Base-by-base conservation (phyloP, 1,284 basidiomycete genomes). In the Caloboletus inedulis region DNA sequence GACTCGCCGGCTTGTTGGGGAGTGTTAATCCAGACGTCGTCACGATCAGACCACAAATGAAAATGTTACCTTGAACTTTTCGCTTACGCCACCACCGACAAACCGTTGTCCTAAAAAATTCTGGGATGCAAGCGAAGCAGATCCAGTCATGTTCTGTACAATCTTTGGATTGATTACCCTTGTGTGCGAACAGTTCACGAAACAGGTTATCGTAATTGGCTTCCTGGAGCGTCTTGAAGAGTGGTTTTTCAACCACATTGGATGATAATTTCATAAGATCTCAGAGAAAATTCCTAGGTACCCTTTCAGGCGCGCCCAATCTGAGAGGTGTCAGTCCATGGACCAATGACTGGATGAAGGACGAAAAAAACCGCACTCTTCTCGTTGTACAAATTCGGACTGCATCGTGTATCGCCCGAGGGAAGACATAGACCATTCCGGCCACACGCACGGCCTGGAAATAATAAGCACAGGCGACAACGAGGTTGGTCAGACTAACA, bases 71-170 rank as follows among this genome's bases (percentile, higher is more conserved):
- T 58, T 2, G 39, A 7, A 8, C n/a, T 27, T 43, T 58, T n/a
- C 18, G 58, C 23, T 40, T 14, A 27, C 39, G 34, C 55, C 58
- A 53, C 57, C 57, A 60, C 41, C 41, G 55, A 29, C 57, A 47
- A 9, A 60, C 44, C 1, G 57, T 46, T n/a, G 21, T 21, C 8
- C 16, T 23, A 37, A 50, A 57, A 33, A 57, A 53, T 1, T 57
- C 51, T 13, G 2, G 40, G 4, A 55, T 42, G 13, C 58, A 59
- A 13, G 42, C 19, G 0, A 2, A 0, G 30, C 59, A 59, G 4
- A 56, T 18, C 59, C 52, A 59, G 18, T 52, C 45, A 12, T 48
- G 19, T 46, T 52, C 45, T 3, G 47, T 46, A 52, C 57, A 61
- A 4, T 45, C 43, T 18, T 16, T 46, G 25, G 34, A 59, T 2